These are phyloP conservation scores for Ustulina deusta DNA, from an alignment of 2,329 filamentous ascomycete species.

Conservation along the genomic window DNA sequence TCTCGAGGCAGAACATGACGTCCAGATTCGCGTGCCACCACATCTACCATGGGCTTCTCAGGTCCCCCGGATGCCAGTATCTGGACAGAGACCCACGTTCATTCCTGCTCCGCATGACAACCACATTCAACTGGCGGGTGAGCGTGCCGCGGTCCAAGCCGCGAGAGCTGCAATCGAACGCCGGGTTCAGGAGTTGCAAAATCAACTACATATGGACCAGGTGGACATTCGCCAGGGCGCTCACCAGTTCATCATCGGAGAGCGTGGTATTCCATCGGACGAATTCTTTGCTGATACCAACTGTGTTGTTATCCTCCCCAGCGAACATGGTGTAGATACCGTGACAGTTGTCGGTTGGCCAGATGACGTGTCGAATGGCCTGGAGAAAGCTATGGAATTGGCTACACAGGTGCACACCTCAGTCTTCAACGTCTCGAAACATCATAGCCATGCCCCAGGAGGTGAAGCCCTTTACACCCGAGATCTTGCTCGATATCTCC, in stretches of 20 bases:
- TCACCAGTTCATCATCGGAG: conserved; percentile 95
- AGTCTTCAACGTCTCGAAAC: conserved; percentile 83
- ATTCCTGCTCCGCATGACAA: conserved; percentile 75
- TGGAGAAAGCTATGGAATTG: conserved; percentile 88
- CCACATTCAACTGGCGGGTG: conserved; percentile 87
- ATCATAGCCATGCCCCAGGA: conserved; percentile 78
- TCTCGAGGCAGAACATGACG: conserved; percentile 78
- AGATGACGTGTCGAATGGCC: conserved; percentile 77
- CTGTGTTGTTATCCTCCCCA: conserved; percentile 86
- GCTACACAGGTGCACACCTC: conserved; percentile 88
- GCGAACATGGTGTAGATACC: conserved; percentile 81
- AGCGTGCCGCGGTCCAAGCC: conserved; percentile 83
- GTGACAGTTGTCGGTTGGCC: conserved; percentile 87
- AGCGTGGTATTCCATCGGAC: conserved; percentile 81
- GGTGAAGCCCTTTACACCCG: conserved; percentile 84
- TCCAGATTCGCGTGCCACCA: conserved; percentile 85
- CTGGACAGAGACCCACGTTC: conserved; percentile 77
- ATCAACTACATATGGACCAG: conserved; percentile 81
- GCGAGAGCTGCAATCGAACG: conserved; percentile 85
- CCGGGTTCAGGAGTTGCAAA: conserved; percentile 79
- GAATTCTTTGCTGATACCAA: conserved; percentile 92
- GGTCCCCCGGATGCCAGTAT: conserved; percentile 70
- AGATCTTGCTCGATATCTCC: conserved; percentile 88
- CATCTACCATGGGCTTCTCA: conserved; percentile 82
- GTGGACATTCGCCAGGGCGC: conserved; percentile 85